Evolutionary conservation across 768 basidiomycete genomes (phyloP), one percentile per base, ranked within the genome.

Genomic region (Termitomyces sp.): DNA sequence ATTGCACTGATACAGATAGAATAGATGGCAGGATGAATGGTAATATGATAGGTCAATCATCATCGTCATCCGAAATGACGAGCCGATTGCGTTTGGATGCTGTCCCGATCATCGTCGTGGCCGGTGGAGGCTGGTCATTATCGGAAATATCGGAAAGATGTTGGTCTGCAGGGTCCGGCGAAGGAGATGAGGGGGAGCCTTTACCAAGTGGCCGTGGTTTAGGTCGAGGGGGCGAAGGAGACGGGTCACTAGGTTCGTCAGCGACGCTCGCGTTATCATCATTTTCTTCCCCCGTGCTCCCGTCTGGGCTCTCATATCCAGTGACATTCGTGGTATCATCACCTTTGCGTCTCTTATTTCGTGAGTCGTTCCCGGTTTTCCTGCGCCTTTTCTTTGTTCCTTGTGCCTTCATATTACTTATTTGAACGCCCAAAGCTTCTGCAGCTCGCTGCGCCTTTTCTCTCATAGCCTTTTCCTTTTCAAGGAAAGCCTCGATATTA

Each of bases 401-500:
- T 33, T 79, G 73, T 51, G 80, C 58, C 75, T 81, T 73, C 91
- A 86, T 83, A 13, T 79, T 77, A 4, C 73, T 76, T 75, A 85
- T 83, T 59, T 80, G 71, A 36, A 60, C 67, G 4, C 76, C 75
- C 5, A 78, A 81, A 56, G 79, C 73, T 13, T 77, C 82, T 40
- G 81, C 81, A 33, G 76, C 76, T 38, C 75, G 77, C 28, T 76
- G 77, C 4, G 80, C 81, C 71, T 78, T 81, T 69, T 84, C 83
- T 51, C 90, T 81, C 68, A 85, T 72, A 55, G 63, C 76, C 67
- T 82, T 83, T 74, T 96, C 95, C 68, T 81, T 84, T 73, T 81
- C 88, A 60, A 94, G 84, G 81, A 97, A 97, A 6, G 80, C 84
- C 54, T 90, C 88, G 73, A 94, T 89, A 69, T 90, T 88, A 16